Base-by-base conservation (phyloP, 169 alveolate species). In the Plasmodium adleri region DNA sequence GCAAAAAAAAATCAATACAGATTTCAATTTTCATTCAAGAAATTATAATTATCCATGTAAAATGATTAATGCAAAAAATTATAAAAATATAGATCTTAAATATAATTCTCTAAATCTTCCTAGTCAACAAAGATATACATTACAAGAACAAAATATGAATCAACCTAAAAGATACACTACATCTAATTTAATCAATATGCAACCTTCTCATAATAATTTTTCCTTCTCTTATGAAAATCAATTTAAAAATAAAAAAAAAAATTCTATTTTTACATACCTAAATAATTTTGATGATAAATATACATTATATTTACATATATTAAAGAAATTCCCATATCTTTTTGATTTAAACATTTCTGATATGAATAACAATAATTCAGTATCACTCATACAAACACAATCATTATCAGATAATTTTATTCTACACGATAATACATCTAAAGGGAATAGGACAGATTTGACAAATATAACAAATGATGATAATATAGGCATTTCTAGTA, bases 161-260 rank as follows among this genome's bases (percentile, higher is more conserved):
- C 24, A 32, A 9, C 24, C 28, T 60, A 60, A 15, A 22, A 22
- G 70, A 60, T 15, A 60, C 17, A 15, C 70, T 22, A 60, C 43
- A 15, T 4, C 63, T 1, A 52, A 64, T 9, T 66, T 15, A 24
- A n/a, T 2, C 17, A 32, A 32, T 32, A 32, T 32, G 43, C 43
- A 32, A 32, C 43, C 43, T 6, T 32, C 43, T 2, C 43, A 32
- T 32, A 4, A 2, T 32, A 32, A 32, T 32, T 32, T 32, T 32
- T 32, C 43, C 3, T 32, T 32, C 6, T 59, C 54, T 13, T 52
- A 20, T 70, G 80, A 52, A 45, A 50, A 54, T 49, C 32, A 22
- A 9, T 67, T 80, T 66, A 45, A 52, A 50, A 52, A 78, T 26
- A 78, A 78, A 66, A 80, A 80, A 80, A 67, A 80, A 80, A 80